Percentiles rank a stretch among this genome's conserved stretches.
phyloP scores from a whole-genome alignment of 495 filamentous ascomycete genomes.

The Tuber microsphaerosporum region DNA sequence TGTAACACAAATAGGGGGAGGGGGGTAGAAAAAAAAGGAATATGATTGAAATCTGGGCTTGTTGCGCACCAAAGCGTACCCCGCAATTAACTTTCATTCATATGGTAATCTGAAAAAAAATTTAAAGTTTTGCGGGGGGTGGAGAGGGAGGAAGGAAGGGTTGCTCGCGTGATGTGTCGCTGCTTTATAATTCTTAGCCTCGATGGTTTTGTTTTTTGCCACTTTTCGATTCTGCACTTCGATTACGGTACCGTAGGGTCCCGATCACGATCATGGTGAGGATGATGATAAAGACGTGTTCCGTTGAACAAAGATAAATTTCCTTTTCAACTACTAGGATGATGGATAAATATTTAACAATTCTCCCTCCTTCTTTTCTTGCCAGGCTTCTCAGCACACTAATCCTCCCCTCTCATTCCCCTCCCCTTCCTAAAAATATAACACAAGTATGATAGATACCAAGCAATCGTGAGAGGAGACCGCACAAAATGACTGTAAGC shows the following conservation, averaged over 20 bases:
- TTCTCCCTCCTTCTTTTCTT: slow-evolving; percentile 17
- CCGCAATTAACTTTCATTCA: neutral
- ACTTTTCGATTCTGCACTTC: neutral
- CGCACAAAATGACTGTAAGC: neutral
- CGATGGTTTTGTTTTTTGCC: neutral
- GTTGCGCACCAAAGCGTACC: neutral
- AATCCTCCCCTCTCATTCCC: neutral
- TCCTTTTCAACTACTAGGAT: neutral
- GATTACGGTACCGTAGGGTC: neutral
- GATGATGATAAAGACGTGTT: neutral
- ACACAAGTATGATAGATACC: neutral
- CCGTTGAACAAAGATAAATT: neutral
- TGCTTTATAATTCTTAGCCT: neutral
- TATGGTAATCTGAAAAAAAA: neutral
- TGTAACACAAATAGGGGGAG: neutral
- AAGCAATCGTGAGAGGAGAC: neutral
- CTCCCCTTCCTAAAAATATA: slow-evolving; percentile 12
- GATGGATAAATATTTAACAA: neutral
- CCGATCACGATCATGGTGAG: neutral
- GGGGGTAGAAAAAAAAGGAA: neutral
- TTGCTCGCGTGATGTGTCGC: neutral
- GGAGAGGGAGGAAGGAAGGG: no score
- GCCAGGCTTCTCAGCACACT: slow-evolving; percentile 21
- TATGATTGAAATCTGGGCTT: neutral
- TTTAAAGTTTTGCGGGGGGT: neutral